Evolutionary conservation across 192 early-diverging fungal genomes (phyloP).

Genomic region (Obelidium mucronatum): DNA sequence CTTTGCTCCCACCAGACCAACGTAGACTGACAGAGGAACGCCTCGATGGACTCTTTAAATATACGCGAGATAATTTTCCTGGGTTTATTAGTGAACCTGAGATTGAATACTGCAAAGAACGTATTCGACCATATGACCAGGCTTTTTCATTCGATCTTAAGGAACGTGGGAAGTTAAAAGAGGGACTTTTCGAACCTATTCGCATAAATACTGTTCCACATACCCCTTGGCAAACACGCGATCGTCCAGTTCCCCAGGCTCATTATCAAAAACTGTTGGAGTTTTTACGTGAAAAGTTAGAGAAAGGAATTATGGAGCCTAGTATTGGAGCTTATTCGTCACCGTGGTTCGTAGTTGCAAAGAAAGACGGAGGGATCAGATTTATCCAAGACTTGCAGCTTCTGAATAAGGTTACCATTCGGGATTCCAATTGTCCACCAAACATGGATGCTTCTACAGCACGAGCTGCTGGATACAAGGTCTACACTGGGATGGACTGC

Average conservation of each 20-base stretch:
- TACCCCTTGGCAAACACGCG: background rate
- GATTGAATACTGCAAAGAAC: background rate
- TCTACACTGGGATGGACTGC: background rate
- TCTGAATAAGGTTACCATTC: background rate
- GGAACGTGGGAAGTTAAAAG: background rate
- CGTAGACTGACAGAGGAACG: background rate
- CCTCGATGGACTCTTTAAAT: background rate
- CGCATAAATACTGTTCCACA: slow-evolving; percentile 1
- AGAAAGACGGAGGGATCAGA: background rate
- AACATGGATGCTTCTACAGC: background rate
- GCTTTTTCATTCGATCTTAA: background rate
- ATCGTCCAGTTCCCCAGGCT: background rate
- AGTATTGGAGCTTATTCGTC: background rate
- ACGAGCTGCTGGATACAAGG: background rate
- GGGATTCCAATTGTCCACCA: background rate
- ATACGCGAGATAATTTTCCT: background rate
- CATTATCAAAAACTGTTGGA: background rate
- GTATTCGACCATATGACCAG: background rate
- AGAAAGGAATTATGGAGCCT: background rate
- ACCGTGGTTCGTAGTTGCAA: background rate
- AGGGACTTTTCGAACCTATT: background rate
- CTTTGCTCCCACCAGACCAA: no score
- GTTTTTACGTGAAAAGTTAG: background rate
- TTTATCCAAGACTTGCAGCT: slow-evolving; percentile 6
- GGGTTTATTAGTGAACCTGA: background rate